Percentiles rank a stretch among this genome's conserved stretches.
Conservation (phyloP, 805 yeast genomes). For the Hanseniaspora mollemarum region DNA sequence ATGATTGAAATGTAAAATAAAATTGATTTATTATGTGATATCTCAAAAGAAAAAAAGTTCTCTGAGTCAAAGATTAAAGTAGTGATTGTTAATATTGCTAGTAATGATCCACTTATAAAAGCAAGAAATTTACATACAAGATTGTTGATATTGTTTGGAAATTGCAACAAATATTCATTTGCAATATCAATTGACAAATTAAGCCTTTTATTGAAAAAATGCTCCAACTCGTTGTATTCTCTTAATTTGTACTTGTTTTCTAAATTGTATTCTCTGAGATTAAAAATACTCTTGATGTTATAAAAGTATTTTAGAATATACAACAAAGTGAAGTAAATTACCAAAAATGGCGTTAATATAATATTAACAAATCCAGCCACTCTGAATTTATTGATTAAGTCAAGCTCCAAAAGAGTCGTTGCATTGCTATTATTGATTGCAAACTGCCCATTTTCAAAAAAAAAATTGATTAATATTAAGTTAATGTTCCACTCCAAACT, state of each 20-base stretch:
- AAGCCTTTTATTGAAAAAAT: constrained; percentile 69
- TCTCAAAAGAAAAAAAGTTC: constrained; percentile 76
- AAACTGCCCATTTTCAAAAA: constrained; percentile 7
- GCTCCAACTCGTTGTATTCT: constrained; percentile 87
- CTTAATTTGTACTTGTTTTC: constrained; percentile 90
- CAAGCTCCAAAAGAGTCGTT: constrained; percentile 53
- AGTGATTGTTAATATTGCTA: constrained; percentile 71
- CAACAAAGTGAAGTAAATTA: constrained; percentile 65
- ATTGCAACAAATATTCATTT: constrained; percentile 72
- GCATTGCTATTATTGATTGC: constrained; percentile 70
- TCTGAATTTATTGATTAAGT: constrained; percentile 66
- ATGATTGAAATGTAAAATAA: constrained; percentile 78
- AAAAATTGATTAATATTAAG: constrained; percentile 70
- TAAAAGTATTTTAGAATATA: constrained; percentile 86
- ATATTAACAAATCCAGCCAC: constrained; percentile 81
- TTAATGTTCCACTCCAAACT: constrained; percentile 92
- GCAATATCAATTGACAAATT: constrained; percentile 72
- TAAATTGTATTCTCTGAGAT: constrained; percentile 74
- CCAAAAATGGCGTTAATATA: constrained; percentile 73
- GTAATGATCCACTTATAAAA: constrained; percentile 77
- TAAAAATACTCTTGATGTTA: constrained; percentile 62
- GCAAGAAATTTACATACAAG: constrained; percentile 48
- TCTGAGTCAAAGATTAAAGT: constrained; percentile 73
- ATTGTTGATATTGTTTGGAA: constrained; percentile 68
- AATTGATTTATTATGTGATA: constrained; percentile 68